Conservation (phyloP, 306 rosid species). For the Dalbergia oliveri region DNA sequence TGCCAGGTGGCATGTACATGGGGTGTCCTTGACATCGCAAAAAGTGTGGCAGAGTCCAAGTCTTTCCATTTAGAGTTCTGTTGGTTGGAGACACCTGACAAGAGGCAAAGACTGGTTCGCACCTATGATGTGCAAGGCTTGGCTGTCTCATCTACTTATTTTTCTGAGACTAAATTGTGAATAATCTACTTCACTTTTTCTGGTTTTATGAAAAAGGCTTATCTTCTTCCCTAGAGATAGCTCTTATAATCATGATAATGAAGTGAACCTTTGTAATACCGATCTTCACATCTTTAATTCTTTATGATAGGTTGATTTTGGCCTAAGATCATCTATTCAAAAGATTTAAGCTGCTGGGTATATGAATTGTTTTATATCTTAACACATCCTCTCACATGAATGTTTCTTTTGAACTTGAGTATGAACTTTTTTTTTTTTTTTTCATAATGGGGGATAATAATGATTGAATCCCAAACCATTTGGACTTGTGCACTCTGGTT, state of each 20-base stretch:
- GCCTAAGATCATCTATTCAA: too few relatives aligned
- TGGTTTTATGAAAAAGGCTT: background rate
- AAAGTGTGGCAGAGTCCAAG: conserved; percentile 70
- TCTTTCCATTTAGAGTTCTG: conserved; percentile 97
- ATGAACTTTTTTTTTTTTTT: too few relatives aligned
- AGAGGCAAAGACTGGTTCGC: conserved; percentile 89
- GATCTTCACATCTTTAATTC: conserved; percentile 29
- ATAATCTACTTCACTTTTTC: conserved; percentile 3
- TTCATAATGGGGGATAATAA: too few relatives aligned
- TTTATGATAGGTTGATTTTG: conserved; percentile 5
- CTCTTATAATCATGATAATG: conserved; percentile 4
- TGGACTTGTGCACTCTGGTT: too few relatives aligned
- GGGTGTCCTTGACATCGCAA: conserved; percentile 90
- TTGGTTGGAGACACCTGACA: conserved; percentile 82
- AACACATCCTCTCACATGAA: too few relatives aligned
- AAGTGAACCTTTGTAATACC: conserved; percentile 12
- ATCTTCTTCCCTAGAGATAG: background rate
- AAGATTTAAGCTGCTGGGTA: too few relatives aligned
- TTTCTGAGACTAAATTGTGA: conserved; percentile 73
- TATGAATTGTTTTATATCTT: too few relatives aligned
- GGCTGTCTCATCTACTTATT: conserved; percentile 94
- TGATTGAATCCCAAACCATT: too few relatives aligned
- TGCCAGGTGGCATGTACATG: conserved; percentile 97
- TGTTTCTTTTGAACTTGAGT: too few relatives aligned
- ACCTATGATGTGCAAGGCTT: conserved; percentile 90